Base-by-base conservation (phyloP, 257 asterid species). In the Solanum lycopersicoides region DNA sequence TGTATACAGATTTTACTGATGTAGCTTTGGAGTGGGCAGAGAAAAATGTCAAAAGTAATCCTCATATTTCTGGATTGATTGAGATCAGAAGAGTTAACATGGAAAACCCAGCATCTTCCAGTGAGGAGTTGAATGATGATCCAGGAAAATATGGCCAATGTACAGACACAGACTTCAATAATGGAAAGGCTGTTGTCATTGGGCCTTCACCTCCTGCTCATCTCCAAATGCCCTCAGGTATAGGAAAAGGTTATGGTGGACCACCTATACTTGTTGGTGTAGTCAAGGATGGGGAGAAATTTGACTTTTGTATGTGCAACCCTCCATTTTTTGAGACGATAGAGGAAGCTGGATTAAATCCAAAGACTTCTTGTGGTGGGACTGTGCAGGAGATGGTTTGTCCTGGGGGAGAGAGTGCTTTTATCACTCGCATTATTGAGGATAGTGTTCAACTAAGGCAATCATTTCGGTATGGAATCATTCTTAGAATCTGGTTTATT, bases 321-420 rank as follows among this genome's bases (percentile, higher is more conserved):
- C 99, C 99, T 25, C 99, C 99, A 16, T 95, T 95, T 91, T 97
- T 97, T 86, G 96, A 95, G 93, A 89, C 96, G 4, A 95, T 97
- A 93, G 95, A 95, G 66, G 97, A 93, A 91, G 96, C 98, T 35
- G 99, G 99, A 86, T 88, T 93, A 87, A 97, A 95, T 89, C 98
- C 98, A 3, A 97, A 95, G 91, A 97, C 99, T 83, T 91, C 98
- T 90, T 97, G 98, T 93, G 99, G 98, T 89, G 98, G 99, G 88
- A 97, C 98, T 88, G 79, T 91, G 3, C 91, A 90, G 83, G 99
- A 97, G 93, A 97, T 97, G 99, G 98, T 94, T 53, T 97, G 98
- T 91, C 91, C 92, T 42, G 99, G 99, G 53, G 98, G 98, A 6
- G 99, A 95, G 88, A 90, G 87, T 77, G 95, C 95, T 84, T 97